Conservation (phyloP, 2,329 filamentous ascomycete genomes). For the Exophiala phaeomuriformis region DNA sequence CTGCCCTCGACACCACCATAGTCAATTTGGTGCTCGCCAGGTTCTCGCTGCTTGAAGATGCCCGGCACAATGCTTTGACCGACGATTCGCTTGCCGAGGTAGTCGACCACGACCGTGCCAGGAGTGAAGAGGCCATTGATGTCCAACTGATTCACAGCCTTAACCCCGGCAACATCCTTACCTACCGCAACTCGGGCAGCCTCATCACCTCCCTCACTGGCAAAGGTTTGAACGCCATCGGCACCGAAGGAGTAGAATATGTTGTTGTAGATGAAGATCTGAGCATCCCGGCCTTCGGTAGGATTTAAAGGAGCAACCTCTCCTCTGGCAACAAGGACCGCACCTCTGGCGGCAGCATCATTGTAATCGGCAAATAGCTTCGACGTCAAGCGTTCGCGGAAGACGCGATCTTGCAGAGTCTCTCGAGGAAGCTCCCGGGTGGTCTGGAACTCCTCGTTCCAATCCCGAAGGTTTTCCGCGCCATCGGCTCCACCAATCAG, state of each 20-base stretch:
- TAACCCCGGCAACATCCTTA: conserved; percentile 92
- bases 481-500: conserved; percentile 86
- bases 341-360: conserved; percentile 85
- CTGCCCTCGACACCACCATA: conserved; percentile 97
- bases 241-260: conserved; percentile 99
- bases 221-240: conserved; percentile 94
- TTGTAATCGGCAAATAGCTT: conserved; percentile 98
- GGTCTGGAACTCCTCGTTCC: conserved; percentile 99
- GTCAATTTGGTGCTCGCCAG: conserved; percentile 96
- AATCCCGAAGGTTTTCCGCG: conserved; percentile 88
- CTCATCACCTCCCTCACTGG: conserved; percentile 91
- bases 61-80: conserved; percentile 97
- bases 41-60: conserved; percentile 97
- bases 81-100: conserved; percentile 92
- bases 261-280: conserved; percentile 99
- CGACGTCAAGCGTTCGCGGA: conserved; percentile 84
- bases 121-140: conserved; percentile 91
- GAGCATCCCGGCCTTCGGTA: conserved; percentile 82
- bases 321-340: conserved; percentile 82
- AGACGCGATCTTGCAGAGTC: conserved; percentile 88
- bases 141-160: conserved; percentile 92
- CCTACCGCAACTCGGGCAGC: conserved; percentile 91
- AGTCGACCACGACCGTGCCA: conserved; percentile 93
- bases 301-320: conserved; percentile 93
- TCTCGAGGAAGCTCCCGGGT: conserved; percentile 91